Evolutionary conservation across 345 rosid species (phyloP).

Genomic region (Sisymbrium altissimum): DNA sequence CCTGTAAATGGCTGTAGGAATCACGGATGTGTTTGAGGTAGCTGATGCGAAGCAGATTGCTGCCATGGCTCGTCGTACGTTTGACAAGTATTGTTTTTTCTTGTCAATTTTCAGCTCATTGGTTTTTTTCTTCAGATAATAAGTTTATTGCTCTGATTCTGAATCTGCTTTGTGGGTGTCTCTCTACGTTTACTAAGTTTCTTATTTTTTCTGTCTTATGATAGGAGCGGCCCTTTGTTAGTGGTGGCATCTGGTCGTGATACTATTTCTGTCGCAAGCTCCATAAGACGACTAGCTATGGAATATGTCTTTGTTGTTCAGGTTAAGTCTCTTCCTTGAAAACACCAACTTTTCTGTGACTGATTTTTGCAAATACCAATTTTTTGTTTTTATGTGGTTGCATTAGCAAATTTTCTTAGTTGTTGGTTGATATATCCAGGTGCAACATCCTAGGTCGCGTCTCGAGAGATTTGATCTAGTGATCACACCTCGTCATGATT

Average conservation of each 20-base stretch:
- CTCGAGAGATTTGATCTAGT: slow-evolving; percentile 83
- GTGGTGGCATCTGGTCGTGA: slow-evolving; percentile 91
- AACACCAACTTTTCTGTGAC: not conserved
- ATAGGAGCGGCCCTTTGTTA: slow-evolving; percentile 79
- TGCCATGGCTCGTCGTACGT: slow-evolving; percentile 55
- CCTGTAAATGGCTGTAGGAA: slow-evolving; percentile 38
- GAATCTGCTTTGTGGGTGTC: not conserved
- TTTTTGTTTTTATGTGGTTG: not conserved
- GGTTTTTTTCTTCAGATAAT: not conserved
- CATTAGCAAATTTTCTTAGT: not conserved
- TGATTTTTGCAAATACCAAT: not conserved
- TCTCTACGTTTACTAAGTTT: not conserved
- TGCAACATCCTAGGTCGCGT: slow-evolving; percentile 84
- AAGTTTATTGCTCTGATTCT: not conserved
- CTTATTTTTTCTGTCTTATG: not conserved
- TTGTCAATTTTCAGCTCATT: not conserved
- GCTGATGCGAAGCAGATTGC: slow-evolving; percentile 83
- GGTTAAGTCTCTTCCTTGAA: slow-evolving; percentile 41
- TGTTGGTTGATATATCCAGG: slow-evolving; percentile 41
- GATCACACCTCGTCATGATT: slow-evolving; percentile 86
- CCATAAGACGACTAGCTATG: slow-evolving; percentile 73
- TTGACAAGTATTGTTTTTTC: slow-evolving; percentile 44
- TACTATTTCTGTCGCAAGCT: slow-evolving; percentile 69
- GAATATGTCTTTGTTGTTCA: slow-evolving; percentile 82
- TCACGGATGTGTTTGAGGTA: slow-evolving; percentile 47